A percentile compares a stretch with the other conserved stretches of the same genome.
These are phyloP conservation scores for Megacollybia marginata DNA, from an alignment of 768 basidiomycete genomes.

Conservation along the genomic window DNA sequence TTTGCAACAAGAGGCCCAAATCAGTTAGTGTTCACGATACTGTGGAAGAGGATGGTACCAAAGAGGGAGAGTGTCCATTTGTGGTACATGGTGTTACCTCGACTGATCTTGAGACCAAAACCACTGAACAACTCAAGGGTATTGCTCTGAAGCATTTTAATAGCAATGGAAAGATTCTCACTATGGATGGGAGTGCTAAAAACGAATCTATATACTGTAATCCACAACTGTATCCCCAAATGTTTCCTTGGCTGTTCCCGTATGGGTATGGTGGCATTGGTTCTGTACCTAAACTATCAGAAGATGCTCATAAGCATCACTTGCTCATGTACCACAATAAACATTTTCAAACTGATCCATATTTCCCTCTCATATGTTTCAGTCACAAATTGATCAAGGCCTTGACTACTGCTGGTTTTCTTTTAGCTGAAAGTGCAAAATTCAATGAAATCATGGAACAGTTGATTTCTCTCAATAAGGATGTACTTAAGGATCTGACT, in stretches of 20 bases:
- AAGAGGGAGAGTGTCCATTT: slow-evolving; percentile 12
- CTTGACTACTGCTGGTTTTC: too few relatives aligned
- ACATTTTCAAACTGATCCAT: too few relatives aligned
- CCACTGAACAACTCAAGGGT: too few relatives aligned
- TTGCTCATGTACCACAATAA: neutral
- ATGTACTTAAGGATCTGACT: neutral
- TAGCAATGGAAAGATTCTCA: neutral
- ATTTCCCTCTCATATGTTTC: too few relatives aligned
- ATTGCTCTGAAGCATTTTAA: too few relatives aligned
- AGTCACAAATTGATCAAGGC: neutral
- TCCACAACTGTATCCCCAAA: too few relatives aligned
- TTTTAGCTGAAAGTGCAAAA: neutral
- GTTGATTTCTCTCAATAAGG: neutral
- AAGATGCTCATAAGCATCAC: neutral
- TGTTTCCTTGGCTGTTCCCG: slow-evolving; percentile 3
- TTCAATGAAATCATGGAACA: neutral
- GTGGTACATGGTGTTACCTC: slow-evolving; percentile 15
- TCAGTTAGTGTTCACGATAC: slow-evolving; percentile 5
- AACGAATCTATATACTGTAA: neutral
- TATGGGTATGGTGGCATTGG: neutral
- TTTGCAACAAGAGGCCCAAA: too few relatives aligned
- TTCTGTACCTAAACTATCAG: too few relatives aligned
- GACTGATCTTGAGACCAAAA: slow-evolving; percentile 3
- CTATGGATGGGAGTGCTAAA: slow-evolving; percentile 3
- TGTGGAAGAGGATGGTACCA: neutral